A percentile compares a stretch with the other conserved stretches of the same genome.
Evolutionary conservation across 148 eudicot species (phyloP).

Genomic region (Camellia lanceoleosa): DNA sequence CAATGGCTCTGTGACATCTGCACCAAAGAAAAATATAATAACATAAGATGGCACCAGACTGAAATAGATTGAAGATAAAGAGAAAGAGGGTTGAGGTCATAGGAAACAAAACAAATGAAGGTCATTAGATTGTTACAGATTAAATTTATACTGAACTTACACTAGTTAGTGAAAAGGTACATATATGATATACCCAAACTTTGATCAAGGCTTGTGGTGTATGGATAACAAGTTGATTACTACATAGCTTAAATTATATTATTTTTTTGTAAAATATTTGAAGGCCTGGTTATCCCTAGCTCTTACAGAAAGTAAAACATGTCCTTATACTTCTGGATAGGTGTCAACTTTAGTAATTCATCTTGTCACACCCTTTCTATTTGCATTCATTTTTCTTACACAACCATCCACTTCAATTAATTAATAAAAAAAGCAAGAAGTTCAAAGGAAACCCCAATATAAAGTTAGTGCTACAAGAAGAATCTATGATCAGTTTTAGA

Average conservation of each 20-base stretch:
- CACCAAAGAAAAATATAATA: constrained; percentile 9
- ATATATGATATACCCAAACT: neutral
- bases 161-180: neutral
- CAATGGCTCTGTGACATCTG: constrained; percentile 93
- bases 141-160: neutral
- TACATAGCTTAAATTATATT: neutral
- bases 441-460: neutral
- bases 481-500: neutral
- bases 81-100: neutral
- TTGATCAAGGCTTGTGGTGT: neutral
- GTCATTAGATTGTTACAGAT: neutral
- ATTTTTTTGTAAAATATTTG: neutral
- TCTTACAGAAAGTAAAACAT: neutral
- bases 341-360: neutral
- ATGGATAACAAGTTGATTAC: constrained; percentile 2
- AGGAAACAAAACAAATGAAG: neutral
- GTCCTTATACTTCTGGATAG: neutral
- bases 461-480: neutral
- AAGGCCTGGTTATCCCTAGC: neutral
- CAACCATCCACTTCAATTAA: neutral
- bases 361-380: neutral
- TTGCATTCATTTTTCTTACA: neutral
- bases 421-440: neutral
- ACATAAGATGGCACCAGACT: neutral
- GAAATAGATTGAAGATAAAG: neutral